Evolutionary conservation across 2,329 filamentous ascomycete species (phyloP), one percentile per base, ranked within the genome.

Genomic region (Cercospora sojina): DNA sequence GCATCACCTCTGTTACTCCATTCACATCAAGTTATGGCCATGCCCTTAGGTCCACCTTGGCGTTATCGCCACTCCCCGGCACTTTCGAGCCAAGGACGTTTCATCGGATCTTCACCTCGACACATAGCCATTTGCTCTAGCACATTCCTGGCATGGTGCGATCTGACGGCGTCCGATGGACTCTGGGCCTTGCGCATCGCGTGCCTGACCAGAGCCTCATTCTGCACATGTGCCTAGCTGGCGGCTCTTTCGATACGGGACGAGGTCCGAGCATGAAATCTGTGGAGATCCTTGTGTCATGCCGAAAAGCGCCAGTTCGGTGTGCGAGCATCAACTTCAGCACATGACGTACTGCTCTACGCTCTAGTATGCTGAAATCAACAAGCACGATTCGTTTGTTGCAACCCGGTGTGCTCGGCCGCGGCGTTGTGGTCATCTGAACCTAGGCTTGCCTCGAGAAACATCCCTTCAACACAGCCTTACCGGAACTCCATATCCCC

Each of bases 201-300:
- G 47, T 25, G 13, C 20, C 23, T 25, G 20, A 27, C n/a, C 27
- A 35, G 27, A 56, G 53, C 53, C 53, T 23, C 53, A 56, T 23
- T 23, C 47, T 51, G 20, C 47, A 25, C 13, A 27, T 27, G 5
- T 27, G 47, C 47, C 47, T 27, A 7, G 47, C 20, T 16, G 47
- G 53, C 53, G 53, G 53, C 53, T 56, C 53, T 56, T 56, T 56
- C 53, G 53, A 56, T 20, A 16, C 23, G 31, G 27, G 27, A 56
- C 53, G 53, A 18, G 53, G 9, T 35, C 16, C 27, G 32, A 10
- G 53, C 53, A 56, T 12, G 9, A 35, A 27, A 35, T 56, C 16
- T 56, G 53, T 31, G 53, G 31, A 56, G 16, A 56, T 20, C 27
- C 53, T 18, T 31, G 27, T 51, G 47, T 51, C 5, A 16, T 51